Evolutionary conservation across 345 rosid species (phyloP).

Genomic region (Mangifera indica): DNA sequence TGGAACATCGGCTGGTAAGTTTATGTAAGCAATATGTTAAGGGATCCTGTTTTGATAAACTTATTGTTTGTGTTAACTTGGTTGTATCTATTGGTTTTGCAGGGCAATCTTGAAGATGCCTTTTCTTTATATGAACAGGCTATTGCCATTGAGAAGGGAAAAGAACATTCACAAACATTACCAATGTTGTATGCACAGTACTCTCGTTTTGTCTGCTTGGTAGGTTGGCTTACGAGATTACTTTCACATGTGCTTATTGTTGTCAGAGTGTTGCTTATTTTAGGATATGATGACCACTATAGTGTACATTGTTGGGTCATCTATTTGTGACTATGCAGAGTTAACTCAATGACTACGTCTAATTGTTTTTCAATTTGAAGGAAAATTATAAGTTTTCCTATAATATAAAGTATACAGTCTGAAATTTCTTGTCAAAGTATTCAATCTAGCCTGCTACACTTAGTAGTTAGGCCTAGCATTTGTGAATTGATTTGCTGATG

Average conservation of each 20-base stretch:
- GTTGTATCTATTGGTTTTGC: conserved; percentile 28
- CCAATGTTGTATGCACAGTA: conserved; percentile 88
- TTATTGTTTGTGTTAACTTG: conserved; percentile 20
- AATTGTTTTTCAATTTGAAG: not conserved
- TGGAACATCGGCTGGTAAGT: conserved; percentile 86
- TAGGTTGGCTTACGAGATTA: conserved; percentile 30
- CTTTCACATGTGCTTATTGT: not conserved
- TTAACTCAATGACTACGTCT: not conserved
- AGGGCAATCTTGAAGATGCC: conserved; percentile 85
- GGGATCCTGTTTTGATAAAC: conserved; percentile 11
- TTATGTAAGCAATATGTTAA: conserved; percentile 19
- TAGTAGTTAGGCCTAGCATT: no score
- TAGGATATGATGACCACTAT: not conserved
- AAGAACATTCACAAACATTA: conserved; percentile 75
- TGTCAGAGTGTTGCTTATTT: not conserved
- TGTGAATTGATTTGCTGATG: no score
- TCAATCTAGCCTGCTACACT: no score
- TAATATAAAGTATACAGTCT: no score
- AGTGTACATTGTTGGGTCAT: not conserved
- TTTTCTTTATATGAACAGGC: conserved; percentile 83
- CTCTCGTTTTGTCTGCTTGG: conserved; percentile 73
- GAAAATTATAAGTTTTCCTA: no score
- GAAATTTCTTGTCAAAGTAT: no score
- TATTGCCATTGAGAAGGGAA: conserved; percentile 92
- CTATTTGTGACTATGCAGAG: not conserved